These are phyloP conservation scores for Fusarium sarcochroum DNA, from an alignment of 2,329 filamentous ascomycete genomes.

Conservation along the genomic window DNA sequence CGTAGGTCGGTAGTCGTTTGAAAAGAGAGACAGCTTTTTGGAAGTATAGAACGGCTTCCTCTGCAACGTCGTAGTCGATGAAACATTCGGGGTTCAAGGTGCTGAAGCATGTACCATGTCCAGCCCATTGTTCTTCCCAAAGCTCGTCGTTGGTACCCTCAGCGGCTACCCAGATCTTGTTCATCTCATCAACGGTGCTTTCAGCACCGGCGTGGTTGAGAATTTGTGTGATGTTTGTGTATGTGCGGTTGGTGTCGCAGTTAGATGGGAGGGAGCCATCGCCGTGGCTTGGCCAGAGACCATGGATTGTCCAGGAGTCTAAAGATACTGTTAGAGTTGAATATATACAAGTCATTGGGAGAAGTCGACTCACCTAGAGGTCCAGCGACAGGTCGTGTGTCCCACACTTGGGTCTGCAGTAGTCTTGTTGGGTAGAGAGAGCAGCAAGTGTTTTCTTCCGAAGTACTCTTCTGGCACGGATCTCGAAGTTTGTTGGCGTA, in stretches of 20 bases:
- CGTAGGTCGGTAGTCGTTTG: constrained; percentile 18
- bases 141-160: constrained; percentile 9
- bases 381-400: constrained; percentile 18
- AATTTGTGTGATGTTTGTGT: constrained; percentile 32
- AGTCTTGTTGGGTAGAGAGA: constrained; percentile 22
- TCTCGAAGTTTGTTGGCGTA: constrained; percentile 9
- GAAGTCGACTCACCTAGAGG: constrained; percentile 13
- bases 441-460: constrained; percentile 10
- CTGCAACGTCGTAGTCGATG: constrained; percentile 9
- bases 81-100: constrained; percentile 23
- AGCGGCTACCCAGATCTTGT: constrained; percentile 6
- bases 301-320: constrained; percentile 29
- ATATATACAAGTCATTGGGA: fast-evolving
- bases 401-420: constrained; percentile 28
- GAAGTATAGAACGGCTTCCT: constrained; percentile 28
- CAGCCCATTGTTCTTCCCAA: constrained; percentile 22
- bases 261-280: constrained; percentile 17
- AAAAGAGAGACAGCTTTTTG: constrained; percentile 20
- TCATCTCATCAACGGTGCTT: constrained; percentile 13
- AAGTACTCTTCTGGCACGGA: constrained; percentile 7
- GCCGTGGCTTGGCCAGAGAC: constrained; percentile 16
- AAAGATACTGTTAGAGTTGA: neutral
- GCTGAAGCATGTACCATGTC: constrained; percentile 27
- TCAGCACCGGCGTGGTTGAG: constrained; percentile 21
- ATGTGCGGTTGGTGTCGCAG: constrained; percentile 31